A percentile compares a stretch with the other conserved stretches of the same genome.
phyloP scores from a whole-genome alignment of 2,329 filamentous ascomycete genomes.

The Penicillium italicum region DNA sequence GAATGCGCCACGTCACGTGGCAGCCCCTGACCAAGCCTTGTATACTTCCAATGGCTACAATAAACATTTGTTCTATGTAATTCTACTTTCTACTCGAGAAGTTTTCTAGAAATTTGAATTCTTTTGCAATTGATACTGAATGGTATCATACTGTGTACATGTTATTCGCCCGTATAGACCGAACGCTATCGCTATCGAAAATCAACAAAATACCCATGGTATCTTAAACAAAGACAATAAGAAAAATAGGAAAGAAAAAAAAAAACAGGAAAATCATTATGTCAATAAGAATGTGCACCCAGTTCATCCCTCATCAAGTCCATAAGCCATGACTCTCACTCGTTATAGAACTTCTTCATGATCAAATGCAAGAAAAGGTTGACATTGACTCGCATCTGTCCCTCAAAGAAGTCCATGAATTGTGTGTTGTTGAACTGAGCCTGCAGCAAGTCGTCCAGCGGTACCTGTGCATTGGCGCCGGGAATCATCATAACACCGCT shows the following conservation, averaged over 20 bases:
- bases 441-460: conserved; percentile 89
- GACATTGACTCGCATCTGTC: conserved; percentile 83
- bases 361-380: conserved; percentile 94
- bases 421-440: conserved; percentile 97
- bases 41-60: conserved; percentile 8
- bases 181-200: conserved; percentile 24
- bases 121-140: conserved; percentile 3
- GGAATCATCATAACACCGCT: conserved; percentile 94
- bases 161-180: conserved; percentile 16
- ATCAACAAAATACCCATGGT: conserved; percentile 24
- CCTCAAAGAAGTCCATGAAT: conserved; percentile 92
- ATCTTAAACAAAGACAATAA: conserved; percentile 21
- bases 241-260: conserved; percentile 10
- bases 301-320: conserved; percentile 22
- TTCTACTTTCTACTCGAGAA: background rate
- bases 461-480: conserved; percentile 80
- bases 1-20: conserved; percentile 33
- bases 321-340: conserved; percentile 31
- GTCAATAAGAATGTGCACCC: conserved; percentile 20
- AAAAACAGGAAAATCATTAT: conserved; percentile 15
- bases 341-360: conserved; percentile 95
- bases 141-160: conserved; percentile 25
- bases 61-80: background rate
- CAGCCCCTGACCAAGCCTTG: conserved; percentile 26
- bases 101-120: background rate